Evolutionary conservation across 2,329 filamentous ascomycete genomes (phyloP), one percentile per base, ranked within the genome.

Genomic region (Epichloe baconii): DNA sequence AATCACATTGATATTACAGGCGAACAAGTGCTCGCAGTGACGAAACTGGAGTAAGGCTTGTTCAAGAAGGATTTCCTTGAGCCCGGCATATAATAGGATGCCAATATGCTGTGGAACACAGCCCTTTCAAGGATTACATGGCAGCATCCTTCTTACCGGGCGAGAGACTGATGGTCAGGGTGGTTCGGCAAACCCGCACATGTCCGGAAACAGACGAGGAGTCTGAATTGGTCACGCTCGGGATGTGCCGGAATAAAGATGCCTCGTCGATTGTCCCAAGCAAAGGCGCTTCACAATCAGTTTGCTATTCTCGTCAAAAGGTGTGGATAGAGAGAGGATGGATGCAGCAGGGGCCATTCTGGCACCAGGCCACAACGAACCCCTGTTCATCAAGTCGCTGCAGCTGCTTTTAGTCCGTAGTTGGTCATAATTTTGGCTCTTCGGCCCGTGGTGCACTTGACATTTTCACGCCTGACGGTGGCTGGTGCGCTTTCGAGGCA

Each of bases 81-180:
- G 14, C 11, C 31, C 26, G 26, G 48, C 14, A 44, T 34, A 40
- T 38, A 44, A 40, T 26, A 26, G 44, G 36, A 44, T 40, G 50
- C 34, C 21, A 47, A 44, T 47, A 36, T 47, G 42, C 34, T 52
- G 41, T 48, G 50, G 17, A 37, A 40, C 48, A 41, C 17, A 17
- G 23, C 36, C 26, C 26, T 37, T 46, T 51, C 37, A 40, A 21
- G 43, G 11, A 21, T 15, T 40, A 38, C 36, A 31, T 4, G 8
- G 31, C 42, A 38, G 17, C 35, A 45, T 43, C 10, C 14, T 43
- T 12, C 42, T 40, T 34, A 35, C 44, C 34, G 40, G 42, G 48
- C 43, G 19, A 35, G n/a, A 17, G 34, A 34, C 41, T 17, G 41
- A 45, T 23, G 36, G 35, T 37, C 14, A 35, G 38, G 35, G 36